These are phyloP conservation scores for Lactarius quietus DNA, from an alignment of 768 basidiomycete genomes.

Conservation along the genomic window DNA sequence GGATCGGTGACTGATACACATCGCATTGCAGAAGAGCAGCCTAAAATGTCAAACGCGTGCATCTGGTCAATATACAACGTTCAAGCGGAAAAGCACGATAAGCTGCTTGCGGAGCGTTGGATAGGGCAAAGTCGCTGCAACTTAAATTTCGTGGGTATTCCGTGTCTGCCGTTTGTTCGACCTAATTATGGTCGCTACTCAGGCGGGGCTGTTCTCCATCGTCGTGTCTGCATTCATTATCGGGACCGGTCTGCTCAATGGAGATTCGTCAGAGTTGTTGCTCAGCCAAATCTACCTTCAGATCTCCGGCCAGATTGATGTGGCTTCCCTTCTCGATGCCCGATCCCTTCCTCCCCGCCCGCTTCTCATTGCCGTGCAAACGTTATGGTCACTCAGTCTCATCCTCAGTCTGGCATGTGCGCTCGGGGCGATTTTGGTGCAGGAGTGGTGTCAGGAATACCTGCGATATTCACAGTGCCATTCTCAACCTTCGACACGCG, in stretches of 20 bases:
- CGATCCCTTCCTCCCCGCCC: not conserved
- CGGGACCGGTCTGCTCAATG: not conserved
- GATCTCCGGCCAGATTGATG: not conserved
- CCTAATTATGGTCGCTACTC: not conserved
- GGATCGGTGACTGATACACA: not conserved
- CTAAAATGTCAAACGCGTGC: not conserved
- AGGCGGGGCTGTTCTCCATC: constrained; percentile 18
- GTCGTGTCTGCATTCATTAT: constrained; percentile 8
- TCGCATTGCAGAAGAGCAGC: not conserved
- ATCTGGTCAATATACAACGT: constrained; percentile 13
- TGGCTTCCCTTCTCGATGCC: not conserved
- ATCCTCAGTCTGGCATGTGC: constrained; percentile 13
- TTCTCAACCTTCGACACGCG: constrained; percentile 15
- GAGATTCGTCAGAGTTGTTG: not conserved
- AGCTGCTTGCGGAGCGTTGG: constrained; percentile 4
- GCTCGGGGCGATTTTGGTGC: constrained; percentile 9
- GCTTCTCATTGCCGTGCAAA: constrained; percentile 5
- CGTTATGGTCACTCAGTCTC: constrained; percentile 20
- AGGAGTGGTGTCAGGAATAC: constrained; percentile 20
- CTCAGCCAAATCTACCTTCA: constrained; percentile 17
- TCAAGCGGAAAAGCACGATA: constrained; percentile 10
- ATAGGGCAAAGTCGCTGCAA: constrained; percentile 5
- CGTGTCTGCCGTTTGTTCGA: not conserved
- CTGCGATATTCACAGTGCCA: constrained; percentile 8
- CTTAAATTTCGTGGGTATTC: constrained; percentile 8